Conservation (phyloP, 768 basidiomycete species). For the Crepidotus variabilis region DNA sequence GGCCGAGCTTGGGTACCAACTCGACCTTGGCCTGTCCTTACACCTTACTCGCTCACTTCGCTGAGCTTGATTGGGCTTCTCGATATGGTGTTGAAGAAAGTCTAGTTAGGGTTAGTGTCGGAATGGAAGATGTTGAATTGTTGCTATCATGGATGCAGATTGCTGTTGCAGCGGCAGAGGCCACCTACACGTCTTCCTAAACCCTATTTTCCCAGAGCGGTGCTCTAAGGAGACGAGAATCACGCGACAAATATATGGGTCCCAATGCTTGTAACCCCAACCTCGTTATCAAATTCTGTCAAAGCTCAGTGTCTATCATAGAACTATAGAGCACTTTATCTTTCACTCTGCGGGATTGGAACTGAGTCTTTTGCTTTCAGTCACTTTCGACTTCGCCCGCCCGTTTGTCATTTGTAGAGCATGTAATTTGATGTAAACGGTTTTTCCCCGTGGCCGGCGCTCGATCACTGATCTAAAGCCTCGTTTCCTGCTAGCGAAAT, state of each 20-base stretch:
- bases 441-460: no score
- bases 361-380: no score
- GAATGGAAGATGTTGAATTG: constrained; percentile 67
- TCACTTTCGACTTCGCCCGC: no score
- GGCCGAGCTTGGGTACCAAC: constrained; percentile 91
- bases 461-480: no score
- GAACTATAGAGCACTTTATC: no score
- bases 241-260: neutral
- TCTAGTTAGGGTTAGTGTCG: constrained; percentile 88
- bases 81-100: constrained; percentile 80
- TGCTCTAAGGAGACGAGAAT: neutral
- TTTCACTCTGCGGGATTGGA: no score
- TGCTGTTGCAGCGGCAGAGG: constrained; percentile 76
- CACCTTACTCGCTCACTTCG: constrained; percentile 87
- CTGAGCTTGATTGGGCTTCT: constrained; percentile 89
- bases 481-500: no score
- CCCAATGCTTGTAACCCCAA: no score
- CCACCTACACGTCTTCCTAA: constrained; percentile 2
- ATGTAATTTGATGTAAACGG: no score
- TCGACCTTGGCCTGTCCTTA: constrained; percentile 95
- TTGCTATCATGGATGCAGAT: constrained; percentile 55
- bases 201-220: neutral
- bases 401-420: no score
- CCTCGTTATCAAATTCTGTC: no score
- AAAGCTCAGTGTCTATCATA: no score